phyloP scores from a whole-genome alignment of 78 protist species.

The Protostelium mycophagum region DNA sequence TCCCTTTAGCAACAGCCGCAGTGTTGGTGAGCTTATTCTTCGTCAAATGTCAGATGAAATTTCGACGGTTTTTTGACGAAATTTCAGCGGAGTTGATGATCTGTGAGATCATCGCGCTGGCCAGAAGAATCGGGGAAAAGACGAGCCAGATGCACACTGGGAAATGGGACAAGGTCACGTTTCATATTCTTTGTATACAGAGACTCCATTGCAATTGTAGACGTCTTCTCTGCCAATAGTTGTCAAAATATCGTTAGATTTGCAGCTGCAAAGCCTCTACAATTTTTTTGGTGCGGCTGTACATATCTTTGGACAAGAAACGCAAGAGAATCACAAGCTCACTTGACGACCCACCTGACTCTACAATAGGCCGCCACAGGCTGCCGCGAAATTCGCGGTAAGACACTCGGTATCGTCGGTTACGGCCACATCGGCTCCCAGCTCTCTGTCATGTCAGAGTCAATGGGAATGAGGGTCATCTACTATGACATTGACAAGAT shows the following conservation, averaged over 20 bases:
- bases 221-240: too few relatives aligned
- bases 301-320: too few relatives aligned
- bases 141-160: conserved; percentile 71
- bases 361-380: conserved; percentile 20
- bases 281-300: too few relatives aligned
- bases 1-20: conserved; percentile 81
- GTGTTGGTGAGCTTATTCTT: conserved; percentile 53
- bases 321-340: too few relatives aligned
- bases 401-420: conserved; percentile 83
- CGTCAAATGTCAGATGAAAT: too few relatives aligned
- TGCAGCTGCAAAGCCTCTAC: too few relatives aligned
- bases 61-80: conserved; percentile 10
- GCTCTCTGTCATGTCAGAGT: conserved; percentile 87
- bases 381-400: conserved; percentile 87
- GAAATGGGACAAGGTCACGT: conserved; percentile 68
- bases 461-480: conserved; percentile 83
- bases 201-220: too few relatives aligned
- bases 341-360: neutral
- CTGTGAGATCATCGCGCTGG: conserved; percentile 75
- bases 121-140: conserved; percentile 79
- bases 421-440: conserved; percentile 78
- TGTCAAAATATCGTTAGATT: too few relatives aligned
- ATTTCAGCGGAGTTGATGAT: conserved; percentile 81
- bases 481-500: conserved; percentile 73
- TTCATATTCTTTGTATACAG: too few relatives aligned